Percentiles rank a stretch among this genome's conserved stretches.
Conservation (phyloP, 2,329 filamentous ascomycete species). For the Pestalotiopsis sp. region DNA sequence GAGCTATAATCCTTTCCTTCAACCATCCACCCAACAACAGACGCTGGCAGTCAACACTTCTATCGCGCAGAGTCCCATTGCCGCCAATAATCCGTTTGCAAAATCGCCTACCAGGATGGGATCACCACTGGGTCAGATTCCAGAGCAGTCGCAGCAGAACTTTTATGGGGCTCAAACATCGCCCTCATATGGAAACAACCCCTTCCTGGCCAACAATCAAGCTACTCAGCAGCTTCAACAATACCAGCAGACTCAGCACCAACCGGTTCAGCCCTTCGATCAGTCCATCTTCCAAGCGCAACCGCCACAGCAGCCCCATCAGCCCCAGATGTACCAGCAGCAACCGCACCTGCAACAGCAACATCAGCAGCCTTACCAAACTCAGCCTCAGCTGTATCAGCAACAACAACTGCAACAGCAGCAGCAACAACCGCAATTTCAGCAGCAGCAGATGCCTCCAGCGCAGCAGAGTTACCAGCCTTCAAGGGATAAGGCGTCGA, state of each 20-base stretch:
- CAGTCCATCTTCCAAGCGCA: constrained; percentile 12
- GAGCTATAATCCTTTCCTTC: constrained; percentile 57
- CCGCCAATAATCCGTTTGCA: constrained; percentile 32
- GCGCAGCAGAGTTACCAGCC: constrained; percentile 41
- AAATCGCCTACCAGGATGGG: constrained; percentile 32
- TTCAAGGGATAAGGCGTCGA: constrained; percentile 69
- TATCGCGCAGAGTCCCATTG: constrained; percentile 27
- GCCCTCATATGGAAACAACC: constrained; percentile 31
- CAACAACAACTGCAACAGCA: constrained; percentile 6
- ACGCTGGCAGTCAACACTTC: constrained; percentile 30
- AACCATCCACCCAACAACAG: constrained; percentile 35
- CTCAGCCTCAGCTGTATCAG: not conserved
- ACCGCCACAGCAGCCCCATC: constrained; percentile 18
- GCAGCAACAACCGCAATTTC: constrained; percentile 18
- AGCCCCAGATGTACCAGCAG: constrained; percentile 14
- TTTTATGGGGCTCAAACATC: constrained; percentile 32
- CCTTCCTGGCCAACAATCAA: constrained; percentile 35
- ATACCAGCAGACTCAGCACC: constrained; percentile 32
- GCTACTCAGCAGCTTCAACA: constrained; percentile 25
- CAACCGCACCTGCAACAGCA: not conserved
- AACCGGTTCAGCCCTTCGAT: constrained; percentile 14
- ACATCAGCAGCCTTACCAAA: not conserved
- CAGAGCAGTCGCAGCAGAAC: constrained; percentile 38
- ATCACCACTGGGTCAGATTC: constrained; percentile 36
- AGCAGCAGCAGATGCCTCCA: not conserved